Base-by-base conservation (phyloP, 1,284 basidiomycete species). In the Omphalotus olearius region DNA sequence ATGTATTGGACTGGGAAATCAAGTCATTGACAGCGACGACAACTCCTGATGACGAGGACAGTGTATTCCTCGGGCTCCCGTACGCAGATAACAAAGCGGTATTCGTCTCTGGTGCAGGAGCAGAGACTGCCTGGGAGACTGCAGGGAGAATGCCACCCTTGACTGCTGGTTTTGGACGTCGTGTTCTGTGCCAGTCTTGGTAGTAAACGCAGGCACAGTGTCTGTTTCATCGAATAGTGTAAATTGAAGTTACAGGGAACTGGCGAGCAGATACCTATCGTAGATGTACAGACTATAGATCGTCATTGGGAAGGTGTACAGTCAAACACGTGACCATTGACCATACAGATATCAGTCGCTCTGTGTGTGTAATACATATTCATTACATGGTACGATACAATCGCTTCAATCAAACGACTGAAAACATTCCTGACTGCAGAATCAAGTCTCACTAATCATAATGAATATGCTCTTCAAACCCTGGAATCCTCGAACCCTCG, bases 171-270 rank as follows among this genome's bases (percentile, higher is more conserved):
- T 83, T 85, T 25, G 87, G 82, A 30, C 84, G 78, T 51, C 79
- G 82, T 0, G 87, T 84, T 46, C 93, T 83, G 62, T 93, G 88
- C 91, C 91, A 94, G 67, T 94, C 91, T 61, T 95, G 93, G 68
- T 95, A 96, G 71, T 93, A 96, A 45, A 96, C 80, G 65, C 91
- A 93, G 42, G 79, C 80, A 66, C 93, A 96, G 65, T 95, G 92
- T 64, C 93, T 96, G 64, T 4, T 33, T 33, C 13, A 10, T 33
- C 13, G 30, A 33, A 33, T 10, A 13, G 30, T 33, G 30, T 33
- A 33, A 33, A 9, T 33, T 33, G 30, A 13, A 33, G 30, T 33
- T 33, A 33, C 2, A 13, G 9, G 7, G 13, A 13, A 33, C 9
- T 33, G 30, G 9, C 30, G 30, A 33, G 30, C 30, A n/a, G 18